A percentile compares a stretch with the other conserved stretches of the same genome.
These are phyloP conservation scores for Globisporangium radiosum DNA, from an alignment of 352 stramenopile species.

Conservation along the genomic window DNA sequence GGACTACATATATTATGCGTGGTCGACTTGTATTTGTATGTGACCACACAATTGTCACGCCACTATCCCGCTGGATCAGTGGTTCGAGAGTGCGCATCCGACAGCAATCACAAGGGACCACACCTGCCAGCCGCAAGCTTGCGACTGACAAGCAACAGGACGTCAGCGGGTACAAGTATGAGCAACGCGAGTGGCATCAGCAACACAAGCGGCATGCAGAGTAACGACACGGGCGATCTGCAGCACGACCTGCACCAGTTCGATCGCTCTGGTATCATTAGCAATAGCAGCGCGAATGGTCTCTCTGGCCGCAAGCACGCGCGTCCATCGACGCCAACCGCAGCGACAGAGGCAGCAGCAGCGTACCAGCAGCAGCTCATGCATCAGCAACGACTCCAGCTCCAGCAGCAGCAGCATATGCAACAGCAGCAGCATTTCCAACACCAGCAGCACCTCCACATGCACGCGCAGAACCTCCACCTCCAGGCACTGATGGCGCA, in stretches of 20 bases:
- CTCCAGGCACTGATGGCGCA: constrained; percentile 15
- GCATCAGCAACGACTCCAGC: too few species aligned
- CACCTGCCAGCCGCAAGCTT: too few species aligned
- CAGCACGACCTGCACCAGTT: constrained; percentile 7
- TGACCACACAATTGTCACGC: too few species aligned
- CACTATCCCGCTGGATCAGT: too few species aligned
- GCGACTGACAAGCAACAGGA: neutral
- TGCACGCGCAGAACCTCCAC: constrained; percentile 14
- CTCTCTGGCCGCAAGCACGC: constrained; percentile 17
- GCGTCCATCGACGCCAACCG: neutral
- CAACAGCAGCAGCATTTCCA: neutral
- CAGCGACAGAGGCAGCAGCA: neutral
- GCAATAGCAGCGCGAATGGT: neutral
- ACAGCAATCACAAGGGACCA: too few species aligned
- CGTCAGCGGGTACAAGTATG: neutral
- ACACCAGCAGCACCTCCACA: constrained; percentile 8
- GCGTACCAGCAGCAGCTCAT: neutral
- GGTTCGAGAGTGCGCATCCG: too few species aligned
- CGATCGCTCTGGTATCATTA: constrained; percentile 2
- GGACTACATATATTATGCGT: too few species aligned
- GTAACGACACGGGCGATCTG: constrained; percentile 1
- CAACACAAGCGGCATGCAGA: neutral
- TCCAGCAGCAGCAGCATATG: constrained; percentile 1
- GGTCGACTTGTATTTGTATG: too few species aligned
- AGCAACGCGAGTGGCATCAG: neutral